Evolutionary conservation across 164 flowering plant genomes (phyloP).

Genomic region (Stephania cephalantha): DNA sequence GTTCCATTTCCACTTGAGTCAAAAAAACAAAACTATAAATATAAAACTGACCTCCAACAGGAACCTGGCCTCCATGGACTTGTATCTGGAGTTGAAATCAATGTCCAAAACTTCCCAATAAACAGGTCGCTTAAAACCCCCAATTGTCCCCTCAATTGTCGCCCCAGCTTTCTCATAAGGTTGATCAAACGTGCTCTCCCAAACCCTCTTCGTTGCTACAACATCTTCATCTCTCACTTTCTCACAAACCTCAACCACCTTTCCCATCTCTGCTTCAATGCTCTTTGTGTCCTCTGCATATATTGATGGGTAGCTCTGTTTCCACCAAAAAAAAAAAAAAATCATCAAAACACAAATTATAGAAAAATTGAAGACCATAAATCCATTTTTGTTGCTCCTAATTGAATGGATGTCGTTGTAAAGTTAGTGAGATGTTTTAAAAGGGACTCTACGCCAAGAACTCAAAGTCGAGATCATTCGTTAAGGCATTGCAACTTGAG

Average conservation of each 20-base stretch:
- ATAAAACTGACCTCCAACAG: constrained; percentile 56
- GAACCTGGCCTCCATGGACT: constrained; percentile 71
- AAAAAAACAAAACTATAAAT: too few relatives aligned
- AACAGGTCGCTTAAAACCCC: constrained; percentile 26
- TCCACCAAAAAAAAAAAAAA: constrained; percentile 9
- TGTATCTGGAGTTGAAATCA: constrained; percentile 70
- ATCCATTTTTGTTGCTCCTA: constrained; percentile 29
- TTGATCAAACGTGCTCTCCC: constrained; percentile 69
- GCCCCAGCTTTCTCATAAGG: constrained; percentile 90
- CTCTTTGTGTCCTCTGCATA: constrained; percentile 61
- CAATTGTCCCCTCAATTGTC: constrained; percentile 19
- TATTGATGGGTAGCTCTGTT: constrained; percentile 77
- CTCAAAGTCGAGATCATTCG: too few relatives aligned
- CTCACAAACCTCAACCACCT: constrained; percentile 42
- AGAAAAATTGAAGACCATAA: background rate
- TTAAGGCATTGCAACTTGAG: too few relatives aligned
- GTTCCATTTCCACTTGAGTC: too few relatives aligned
- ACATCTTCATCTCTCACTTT: constrained; percentile 36
- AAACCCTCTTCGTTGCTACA: constrained; percentile 45
- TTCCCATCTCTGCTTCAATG: constrained; percentile 41
- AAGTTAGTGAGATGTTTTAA: too few relatives aligned
- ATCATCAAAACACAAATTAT: background rate
- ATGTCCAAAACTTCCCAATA: constrained; percentile 54
- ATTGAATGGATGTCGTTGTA: too few relatives aligned
- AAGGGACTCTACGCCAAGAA: too few relatives aligned